phyloP scores from a whole-genome alignment of 768 basidiomycete species.

The Neoboletus subvelutipes region DNA sequence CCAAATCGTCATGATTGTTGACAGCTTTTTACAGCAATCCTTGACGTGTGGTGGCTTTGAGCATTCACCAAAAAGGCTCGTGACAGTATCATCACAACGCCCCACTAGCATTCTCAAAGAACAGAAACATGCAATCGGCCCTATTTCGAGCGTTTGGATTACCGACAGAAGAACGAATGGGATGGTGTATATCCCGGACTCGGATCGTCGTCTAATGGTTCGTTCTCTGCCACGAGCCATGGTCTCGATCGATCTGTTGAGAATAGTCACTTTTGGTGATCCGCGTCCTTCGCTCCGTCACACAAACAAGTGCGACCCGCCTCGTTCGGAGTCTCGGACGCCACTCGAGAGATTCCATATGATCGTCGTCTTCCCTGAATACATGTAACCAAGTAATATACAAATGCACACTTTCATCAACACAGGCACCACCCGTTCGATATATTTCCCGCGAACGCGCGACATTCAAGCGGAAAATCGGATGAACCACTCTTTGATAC shows the following conservation, averaged over 20 bases:
- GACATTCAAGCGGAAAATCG: neutral
- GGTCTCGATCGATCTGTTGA: neutral
- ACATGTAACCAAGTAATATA: neutral
- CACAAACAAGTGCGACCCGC: neutral
- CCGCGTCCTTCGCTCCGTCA: neutral
- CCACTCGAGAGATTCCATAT: too few relatives aligned
- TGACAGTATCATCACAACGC: too few relatives aligned
- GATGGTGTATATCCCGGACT: neutral
- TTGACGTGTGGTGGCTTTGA: too few relatives aligned
- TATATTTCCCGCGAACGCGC: too few relatives aligned
- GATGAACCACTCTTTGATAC: slow-evolving; percentile 46
- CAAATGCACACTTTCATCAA: neutral
- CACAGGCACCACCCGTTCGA: neutral
- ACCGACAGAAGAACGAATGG: neutral
- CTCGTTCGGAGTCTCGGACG: too few relatives aligned
- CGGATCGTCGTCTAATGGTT: neutral
- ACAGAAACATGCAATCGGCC: neutral
- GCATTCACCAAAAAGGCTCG: too few relatives aligned
- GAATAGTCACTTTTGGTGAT: neutral
- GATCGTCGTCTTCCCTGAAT: too few relatives aligned
- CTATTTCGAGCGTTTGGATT: neutral
- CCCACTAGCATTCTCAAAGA: too few relatives aligned
- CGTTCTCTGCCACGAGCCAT: neutral
- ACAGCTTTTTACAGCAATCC: neutral
- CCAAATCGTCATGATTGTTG: neutral